Base-by-base conservation (phyloP, 345 rosid species). In the Jatropha curcas region DNA sequence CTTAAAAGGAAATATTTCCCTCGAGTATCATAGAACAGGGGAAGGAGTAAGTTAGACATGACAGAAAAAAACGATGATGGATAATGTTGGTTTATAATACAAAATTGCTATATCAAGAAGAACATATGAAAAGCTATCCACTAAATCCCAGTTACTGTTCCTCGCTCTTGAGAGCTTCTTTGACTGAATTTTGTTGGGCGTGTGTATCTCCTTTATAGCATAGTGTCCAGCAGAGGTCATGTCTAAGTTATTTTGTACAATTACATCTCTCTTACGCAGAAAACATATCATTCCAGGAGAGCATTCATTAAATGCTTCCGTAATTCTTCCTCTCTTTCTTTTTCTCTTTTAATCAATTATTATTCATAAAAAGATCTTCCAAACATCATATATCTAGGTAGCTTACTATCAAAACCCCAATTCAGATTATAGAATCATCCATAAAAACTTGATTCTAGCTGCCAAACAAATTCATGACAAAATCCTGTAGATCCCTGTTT, bases 91-190 rank as follows among this genome's bases (percentile, higher is more conserved):
- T 65, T n/a, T 4, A n/a, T 20, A 46, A 55, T 39, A 33, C 48
- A 53, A 55, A 35, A 39, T 33, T 74, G 22, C 64, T 24, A 41
- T 55, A 65, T 20, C 70, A 57, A 57, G 58, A 53, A 74, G 56
- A 27, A 14, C 63, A 45, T 0, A 55, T 7, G 17, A 22, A 43
- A 74, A 19, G 67, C 28, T 35, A 37, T 33, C 39, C 60, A 58
- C 58, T 34, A 46, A 46, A 67, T 33, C 39, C 24, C 22, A 60
- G 20, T 13, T 46, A 35, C 10, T 48, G 67, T 50, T 67, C 61
- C 33, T 35, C 14, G 52, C 71, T 45, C 60, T 31, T 35, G 19
- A 52, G 16, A 74, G 61, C 43, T 39, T 16, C 33, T 52, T 43
- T 73, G 71, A 45, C 77, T 60, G 62, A 33, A 12, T 13, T 30